These are phyloP conservation scores for Pyrenochaeta sp. DNA, from an alignment of 2,329 filamentous ascomycete species.

Conservation along the genomic window DNA sequence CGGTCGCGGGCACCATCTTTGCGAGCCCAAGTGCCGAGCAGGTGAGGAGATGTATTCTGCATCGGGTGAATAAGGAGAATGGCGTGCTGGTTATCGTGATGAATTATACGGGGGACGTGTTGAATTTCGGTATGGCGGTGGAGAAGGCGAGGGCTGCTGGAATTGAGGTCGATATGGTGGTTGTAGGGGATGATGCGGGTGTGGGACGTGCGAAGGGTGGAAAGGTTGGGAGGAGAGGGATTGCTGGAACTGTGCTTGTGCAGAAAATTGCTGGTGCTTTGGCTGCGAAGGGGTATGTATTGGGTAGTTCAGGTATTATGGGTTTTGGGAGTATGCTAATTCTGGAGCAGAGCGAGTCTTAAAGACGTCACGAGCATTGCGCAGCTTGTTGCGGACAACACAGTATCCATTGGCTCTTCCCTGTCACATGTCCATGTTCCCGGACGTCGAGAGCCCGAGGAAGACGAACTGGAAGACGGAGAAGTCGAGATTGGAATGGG, in stretches of 20 bases:
- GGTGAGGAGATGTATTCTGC: slow-evolving; percentile 76
- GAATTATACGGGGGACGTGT: slow-evolving; percentile 82
- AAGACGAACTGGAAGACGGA: slow-evolving; percentile 65
- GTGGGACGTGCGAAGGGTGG: slow-evolving; percentile 82
- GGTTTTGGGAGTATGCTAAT: slow-evolving; percentile 10
- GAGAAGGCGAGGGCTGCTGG: slow-evolving; percentile 88
- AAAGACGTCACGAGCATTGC: slow-evolving; percentile 77
- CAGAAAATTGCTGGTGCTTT: slow-evolving; percentile 87
- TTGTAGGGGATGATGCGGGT: slow-evolving; percentile 90
- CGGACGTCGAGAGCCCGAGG: slow-evolving; percentile 68
- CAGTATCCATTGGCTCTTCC: slow-evolving; percentile 85
- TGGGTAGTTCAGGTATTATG: not conserved
- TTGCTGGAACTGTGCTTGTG: slow-evolving; percentile 91
- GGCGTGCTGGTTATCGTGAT: slow-evolving; percentile 91
- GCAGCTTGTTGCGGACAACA: slow-evolving; percentile 73
- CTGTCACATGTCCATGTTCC: slow-evolving; percentile 94
- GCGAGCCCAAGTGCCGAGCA: slow-evolving; percentile 83
- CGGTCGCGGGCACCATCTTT: slow-evolving; percentile 87
- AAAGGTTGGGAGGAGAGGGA: slow-evolving; percentile 91
- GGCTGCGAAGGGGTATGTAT: slow-evolving; percentile 70
- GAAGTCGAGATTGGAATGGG: slow-evolving; percentile 77
- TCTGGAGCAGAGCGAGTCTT: slow-evolving; percentile 55
- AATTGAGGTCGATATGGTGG: slow-evolving; percentile 82
- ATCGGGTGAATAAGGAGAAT: slow-evolving; percentile 72
- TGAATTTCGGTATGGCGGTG: slow-evolving; percentile 93